Evolutionary conservation across 2,329 filamentous ascomycete genomes (phyloP), one percentile per base, ranked within the genome.

Genomic region (Clonostachys rosea): DNA sequence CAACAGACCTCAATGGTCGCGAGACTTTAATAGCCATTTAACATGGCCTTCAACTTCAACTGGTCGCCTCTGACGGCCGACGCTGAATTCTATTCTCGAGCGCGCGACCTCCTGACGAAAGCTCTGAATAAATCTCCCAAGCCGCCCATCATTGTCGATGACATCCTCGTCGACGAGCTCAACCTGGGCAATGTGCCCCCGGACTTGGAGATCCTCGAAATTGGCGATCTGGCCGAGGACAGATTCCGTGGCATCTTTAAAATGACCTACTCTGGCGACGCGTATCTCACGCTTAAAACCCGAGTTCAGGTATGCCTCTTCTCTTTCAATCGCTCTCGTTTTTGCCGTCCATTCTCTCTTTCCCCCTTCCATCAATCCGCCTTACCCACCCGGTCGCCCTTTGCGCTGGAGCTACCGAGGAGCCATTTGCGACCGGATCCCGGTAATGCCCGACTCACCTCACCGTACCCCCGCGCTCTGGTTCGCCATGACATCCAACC

Each of bases 1-100:
- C 24, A 30, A 30, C 24, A 30, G 24, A 30, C 42, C 40, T 37
- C 42, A 55, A 69, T 69, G 66, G 57, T 61, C 50, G 53, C 59
- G 59, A 59, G 56, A 56, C 56, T 46, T 56, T 59, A 55, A 61
- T 55, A 53, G 72, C 70, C 69, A 73, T 69, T 71, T 69, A 77
- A 71, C 70, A 99, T 99, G 94, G 94, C 94, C 58, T 99, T 99
- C 87, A 97, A 97, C 78, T 99, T 99, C 88, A 97, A 97, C 89
- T 99, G 94, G 94, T 96, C 91, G 81, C 94, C 94, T 64, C 80
- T 99, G 56, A 94, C 95, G 73, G 92, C 92, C 63, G 94, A 97
- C 74, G 92, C 89, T 61, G 82, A 84, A 58, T 94, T 94, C 69
- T 92, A 92, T 71, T 83, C 87, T 65, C 87, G 91, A 58, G 92